Evolutionary conservation across 148 eudicot species (phyloP), one percentile per base, ranked within the genome.

Genomic region (Vaccinium corymbosum): DNA sequence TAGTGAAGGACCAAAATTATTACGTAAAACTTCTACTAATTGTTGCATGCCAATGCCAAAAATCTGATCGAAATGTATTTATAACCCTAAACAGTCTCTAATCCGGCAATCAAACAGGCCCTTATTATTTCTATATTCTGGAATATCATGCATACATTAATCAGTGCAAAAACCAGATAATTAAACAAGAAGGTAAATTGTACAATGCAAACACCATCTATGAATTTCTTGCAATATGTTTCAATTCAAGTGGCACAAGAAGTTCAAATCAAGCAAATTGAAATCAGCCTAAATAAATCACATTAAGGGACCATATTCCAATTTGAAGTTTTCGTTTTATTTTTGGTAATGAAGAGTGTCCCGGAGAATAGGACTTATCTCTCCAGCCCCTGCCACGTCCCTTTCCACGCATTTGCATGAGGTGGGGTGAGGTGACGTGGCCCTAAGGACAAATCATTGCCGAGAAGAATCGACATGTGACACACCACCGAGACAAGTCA

Each of bases 311-410:
- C 29, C 38, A 14, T 29, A 38, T 73, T 73, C 50, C 22, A 73
- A 73, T 38, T 35, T 73, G 77, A 38, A 73, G 51, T 42, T 10
- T 42, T 42, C 38, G 0, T 0, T 42, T 42, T 42, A 42, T 42
- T 42, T 42, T 42, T 42, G 46, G 46, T 42, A 42, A 42, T 42
- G 46, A 5, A 42, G 46, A 42, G 46, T 42, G 46, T 42, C 46
- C 0, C 6, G 6, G 0, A 0, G 46, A 42, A 42, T 0, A 0
- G 0, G 46, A 42, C 46, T 42, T 0, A 42, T 42, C 46, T 42
- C 46, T 42, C 7, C 7, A 42, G 46, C 46, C 4, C 46, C 1
- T 5, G 46, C 46, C 46, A 42, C 1, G 5, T 42, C 46, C 46
- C 6, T 42, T 42, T 42, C 1, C 6, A 42, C 46, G 1, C 46